Base-by-base conservation (phyloP, 1,139 yeast genomes). In the Taphrina confusa region DNA sequence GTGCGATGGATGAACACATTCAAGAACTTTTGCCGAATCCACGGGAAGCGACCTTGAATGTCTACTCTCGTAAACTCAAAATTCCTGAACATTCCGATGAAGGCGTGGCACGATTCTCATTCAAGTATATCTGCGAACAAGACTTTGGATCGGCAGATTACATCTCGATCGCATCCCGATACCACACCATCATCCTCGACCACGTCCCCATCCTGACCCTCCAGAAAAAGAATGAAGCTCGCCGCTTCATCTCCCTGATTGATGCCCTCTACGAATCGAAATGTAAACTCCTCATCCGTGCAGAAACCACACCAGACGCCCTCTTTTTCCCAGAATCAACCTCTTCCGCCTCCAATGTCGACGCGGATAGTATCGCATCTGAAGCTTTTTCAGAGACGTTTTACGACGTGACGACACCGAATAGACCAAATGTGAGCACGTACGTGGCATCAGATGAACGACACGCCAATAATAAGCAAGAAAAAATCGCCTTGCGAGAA, bases 211-310 rank as follows among this genome's bases (percentile, higher is more conserved):
- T 84, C 65, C 74, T 92, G 66, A 83, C 95, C 20, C 79, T 86
- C 20, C 80, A 85, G 64, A 86, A 82, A 55, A 80, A 96, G 66
- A 97, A 92, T 69, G 81, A 85, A 65, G 89, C 91, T 18, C 78
- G 97, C 67, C 76, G 98, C 67, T 91, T 92, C 70, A 92, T 92
- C 69, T 92, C 96, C 0, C 91, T 92, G 68, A 74, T 92, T 61
- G 98, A 92, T 72, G 97, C 98, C 0, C 94, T 92, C 1, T 92
- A 92, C 72, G 97, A 92, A 72, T 85, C 85, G 62, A 90, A 87
- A 66, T 87, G 95, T 11, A 80, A 89, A 66, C 75, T 92, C 34
- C 95, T 96, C 1, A 94, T 90, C 23, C 89, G 97, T 0, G 84
- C 90, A 0, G 96, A 87, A 1, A 89, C 90, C 4, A 85, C 88